phyloP scores from a whole-genome alignment of 192 early-diverging fungal genomes.

The Pilaira anomala region DNA sequence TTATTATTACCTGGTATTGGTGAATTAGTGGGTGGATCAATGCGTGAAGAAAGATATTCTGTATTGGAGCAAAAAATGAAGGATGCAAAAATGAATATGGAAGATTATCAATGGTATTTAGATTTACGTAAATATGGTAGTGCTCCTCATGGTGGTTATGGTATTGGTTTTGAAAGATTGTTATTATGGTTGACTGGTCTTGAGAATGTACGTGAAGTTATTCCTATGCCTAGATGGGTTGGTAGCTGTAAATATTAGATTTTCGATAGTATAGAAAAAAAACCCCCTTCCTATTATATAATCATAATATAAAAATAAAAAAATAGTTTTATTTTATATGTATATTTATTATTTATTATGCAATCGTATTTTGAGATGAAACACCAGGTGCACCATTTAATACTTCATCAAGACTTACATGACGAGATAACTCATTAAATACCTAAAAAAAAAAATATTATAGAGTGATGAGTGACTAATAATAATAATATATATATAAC shows the following conservation, averaged over 20 bases:
- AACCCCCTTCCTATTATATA: constrained; percentile 5
- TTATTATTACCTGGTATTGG: constrained; percentile 80
- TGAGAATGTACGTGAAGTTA: constrained; percentile 74
- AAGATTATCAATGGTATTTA: constrained; percentile 82
- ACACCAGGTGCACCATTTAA: constrained; percentile 23
- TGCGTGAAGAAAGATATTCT: constrained; percentile 71
- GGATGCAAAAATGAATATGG: constrained; percentile 51
- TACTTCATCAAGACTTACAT: constrained; percentile 57
- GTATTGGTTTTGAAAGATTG: constrained; percentile 86
- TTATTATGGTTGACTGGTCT: constrained; percentile 75
- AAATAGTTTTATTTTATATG: not conserved
- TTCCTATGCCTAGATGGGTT: constrained; percentile 50
- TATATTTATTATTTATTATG: not conserved
- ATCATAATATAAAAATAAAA: not conserved
- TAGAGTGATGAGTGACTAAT: constrained; percentile 39
- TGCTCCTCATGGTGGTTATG: constrained; percentile 86
- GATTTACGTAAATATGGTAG: constrained; percentile 80
- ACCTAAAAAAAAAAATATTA: constrained; percentile 49
- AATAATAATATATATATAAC: constrained; percentile 5
- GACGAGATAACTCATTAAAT: constrained; percentile 50
- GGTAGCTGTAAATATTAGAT: constrained; percentile 52
- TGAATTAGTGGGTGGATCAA: constrained; percentile 80
- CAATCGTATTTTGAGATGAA: constrained; percentile 1
- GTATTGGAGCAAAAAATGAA: constrained; percentile 52
- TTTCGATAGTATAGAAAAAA: not conserved